Evolutionary conservation across 768 basidiomycete genomes (phyloP), one percentile per base, ranked within the genome.

Genomic region (Candolleomyces eurysporus): DNA sequence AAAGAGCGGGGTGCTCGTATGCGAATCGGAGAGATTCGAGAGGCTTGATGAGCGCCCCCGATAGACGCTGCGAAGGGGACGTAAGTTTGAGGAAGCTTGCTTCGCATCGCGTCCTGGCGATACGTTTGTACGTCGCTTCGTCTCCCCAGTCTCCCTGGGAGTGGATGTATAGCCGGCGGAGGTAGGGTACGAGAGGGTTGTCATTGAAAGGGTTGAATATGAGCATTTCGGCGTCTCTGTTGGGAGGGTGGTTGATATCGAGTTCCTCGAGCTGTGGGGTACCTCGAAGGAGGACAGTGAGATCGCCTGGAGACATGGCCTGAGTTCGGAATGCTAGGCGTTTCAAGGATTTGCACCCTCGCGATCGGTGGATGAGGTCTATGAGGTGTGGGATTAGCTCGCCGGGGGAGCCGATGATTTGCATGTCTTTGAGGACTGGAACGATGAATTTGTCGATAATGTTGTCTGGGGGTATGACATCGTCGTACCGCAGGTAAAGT

Each of bases 181-280:
- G 49, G n/a, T 42, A 10, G 19, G 63, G 63, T 9, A 60, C 63
- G 3, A 63, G n/a, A 17, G 49, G 48, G 22, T 32, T 40, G 36
- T n/a, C 19, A 4, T 16, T 9, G 22, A n/a, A 9, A 14, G 40
- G 59, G 48, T 36, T 26, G 48, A 50, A 30, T 10, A 63, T 48
- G 19, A 63, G 49, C 11, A 31, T 30, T 17, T 50, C 45, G 5
- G 50, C 36, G 30, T 63, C 63, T 13, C 42, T 21, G 30, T 48
- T 46, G 6, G 59, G 59, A 13, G 55, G 52, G 45, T 56, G 56
- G 30, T 48, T 21, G 39, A 60, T 63, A 30, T 63, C 59, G 40
- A 63, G 49, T 60, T 63, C 63, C 26, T 55, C 59, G 39, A 63
- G 63, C 17, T 39, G 30, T 2, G 63, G 63, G 6, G 59, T 56